Evolutionary conservation across 2,329 filamentous ascomycete species (phyloP).

Genomic region (Fusarium pseudonygamai): DNA sequence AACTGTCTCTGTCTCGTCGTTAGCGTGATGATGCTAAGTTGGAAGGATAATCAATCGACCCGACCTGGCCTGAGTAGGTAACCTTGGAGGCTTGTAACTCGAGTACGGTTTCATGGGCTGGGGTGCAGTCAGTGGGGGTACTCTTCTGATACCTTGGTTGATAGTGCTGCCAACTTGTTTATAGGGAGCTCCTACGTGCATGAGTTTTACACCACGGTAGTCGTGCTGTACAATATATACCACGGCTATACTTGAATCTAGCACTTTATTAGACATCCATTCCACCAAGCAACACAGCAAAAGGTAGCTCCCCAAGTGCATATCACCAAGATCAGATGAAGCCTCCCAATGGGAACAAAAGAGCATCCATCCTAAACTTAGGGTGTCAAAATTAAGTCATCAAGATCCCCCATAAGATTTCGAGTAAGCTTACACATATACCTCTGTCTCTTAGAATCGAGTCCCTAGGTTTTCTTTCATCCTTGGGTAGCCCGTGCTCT

Average conservation of each 20-base stretch:
- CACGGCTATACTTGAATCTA: not conserved
- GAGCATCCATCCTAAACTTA: not conserved
- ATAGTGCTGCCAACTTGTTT: not conserved
- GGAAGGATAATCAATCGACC: conserved; percentile 26
- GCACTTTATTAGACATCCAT: not conserved
- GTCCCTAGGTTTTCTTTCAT: not conserved
- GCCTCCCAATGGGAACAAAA: not conserved
- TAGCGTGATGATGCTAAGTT: conserved; percentile 28
- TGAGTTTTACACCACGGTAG: not conserved
- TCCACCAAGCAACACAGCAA: not conserved
- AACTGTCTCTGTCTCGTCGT: conserved; percentile 11
- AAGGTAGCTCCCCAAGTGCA: not conserved
- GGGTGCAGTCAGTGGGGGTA: conserved; percentile 9
- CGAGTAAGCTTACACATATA: not conserved
- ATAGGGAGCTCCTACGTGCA: not conserved
- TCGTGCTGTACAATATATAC: not conserved
- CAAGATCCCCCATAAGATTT: not conserved
- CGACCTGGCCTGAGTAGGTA: conserved; percentile 15
- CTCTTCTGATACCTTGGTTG: not conserved
- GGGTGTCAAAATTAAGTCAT: not conserved
- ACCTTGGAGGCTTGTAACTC: conserved; percentile 25
- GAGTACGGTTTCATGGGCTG: conserved; percentile 19
- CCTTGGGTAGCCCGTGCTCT: not conserved
- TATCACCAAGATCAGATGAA: conserved; percentile 1
- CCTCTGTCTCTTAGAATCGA: not conserved